Evolutionary conservation across 306 rosid species (phyloP), one percentile per base, ranked within the genome.

Genomic region (Quercus engelmannii): DNA sequence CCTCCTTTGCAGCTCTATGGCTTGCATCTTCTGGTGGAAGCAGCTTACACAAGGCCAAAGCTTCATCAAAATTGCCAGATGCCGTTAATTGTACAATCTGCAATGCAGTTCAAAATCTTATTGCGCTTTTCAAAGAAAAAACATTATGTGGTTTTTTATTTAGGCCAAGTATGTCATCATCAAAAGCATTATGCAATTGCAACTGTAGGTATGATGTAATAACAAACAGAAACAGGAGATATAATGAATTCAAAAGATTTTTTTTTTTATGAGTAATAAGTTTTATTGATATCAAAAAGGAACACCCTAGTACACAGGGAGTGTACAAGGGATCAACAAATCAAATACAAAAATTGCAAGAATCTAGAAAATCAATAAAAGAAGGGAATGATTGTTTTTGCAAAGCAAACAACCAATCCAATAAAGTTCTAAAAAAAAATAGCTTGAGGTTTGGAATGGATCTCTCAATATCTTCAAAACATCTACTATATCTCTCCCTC

Each of bases 31-130:
- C 98, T 19, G 97, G 97, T 15, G 99, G 98, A 86, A 96, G 98
- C 83, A 96, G 91, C 88, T 96, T 93, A 90, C 99, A 96, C 88
- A 96, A 83, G 77, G 98, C 94, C 90, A 96, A 86, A 38, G 99
- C 99, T 88, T 96, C 99, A 75, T 93, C 98, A 81, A 96, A 96
- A 86, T 96, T 86, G 55, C 98, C 97, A 80, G 99, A 93, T 13
- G 99, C 99, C 58, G 99, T 96, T 81, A 96, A 86, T 89, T 96
- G 99, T 76, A 96, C 97, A 76, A 96, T 96, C 98, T 93, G 88
- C 90, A 82, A 73, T 4, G 73, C 55, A 59, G 80, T 81, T 25
- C 55, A 76, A 78, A 77, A 78, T 78, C 74, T 86, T 74, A 78
- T 31, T 28, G 57, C 74, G 55, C 6, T 23, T 49, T 30, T 43